Base-by-base conservation (phyloP, 768 basidiomycete genomes). In the Psilocybe subaeruginosa region DNA sequence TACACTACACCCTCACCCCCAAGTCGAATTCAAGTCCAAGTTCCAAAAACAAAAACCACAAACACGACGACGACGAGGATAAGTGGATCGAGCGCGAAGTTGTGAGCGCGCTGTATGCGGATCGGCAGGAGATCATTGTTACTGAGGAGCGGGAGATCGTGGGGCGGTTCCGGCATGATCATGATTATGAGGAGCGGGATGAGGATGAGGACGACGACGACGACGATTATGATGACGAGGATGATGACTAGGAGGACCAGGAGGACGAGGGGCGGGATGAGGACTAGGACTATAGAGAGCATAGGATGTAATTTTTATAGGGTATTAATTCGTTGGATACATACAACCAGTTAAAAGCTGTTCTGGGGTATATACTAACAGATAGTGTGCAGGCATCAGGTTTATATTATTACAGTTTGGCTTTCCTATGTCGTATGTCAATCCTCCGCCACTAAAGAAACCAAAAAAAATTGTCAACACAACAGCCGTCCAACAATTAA, bases 1-100 rank as follows among this genome's bases (percentile, higher is more conserved):
- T 98, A 58, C 82, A 90, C 37, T 97, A 98, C 76, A 89, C 86
- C 2, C 82, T 97, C 41, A 43, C 41, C n/a, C 41, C 41, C 41
- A 43, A 9, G 5, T n/a, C 41, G 11, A 12, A 0, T n/a, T 3
- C 11, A 1, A 23, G 23, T 23, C 23, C 23, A 0, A 23, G 23
- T 23, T 43, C 41, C 41, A 12, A 11, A 17, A 1, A 43, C 0
- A 11, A 43, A 43, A 43, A 35, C 9, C 33, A 35, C 8, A 43
- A 27, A 85, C 85, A 8, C 93, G 76, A 73, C n/a, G 65, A 73
- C 23, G 74, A 70, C 12, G 63, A 66, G 41, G 73, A 78, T 53
- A 72, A 71, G 52, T 90, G 88, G 88, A 70, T 65, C 50, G 89
- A 91, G 67, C 78, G 75, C 41, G 91, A 93, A 66, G 77, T 87